These are phyloP conservation scores for Quercus suber DNA, from an alignment of 306 rosid species.

Conservation along the genomic window DNA sequence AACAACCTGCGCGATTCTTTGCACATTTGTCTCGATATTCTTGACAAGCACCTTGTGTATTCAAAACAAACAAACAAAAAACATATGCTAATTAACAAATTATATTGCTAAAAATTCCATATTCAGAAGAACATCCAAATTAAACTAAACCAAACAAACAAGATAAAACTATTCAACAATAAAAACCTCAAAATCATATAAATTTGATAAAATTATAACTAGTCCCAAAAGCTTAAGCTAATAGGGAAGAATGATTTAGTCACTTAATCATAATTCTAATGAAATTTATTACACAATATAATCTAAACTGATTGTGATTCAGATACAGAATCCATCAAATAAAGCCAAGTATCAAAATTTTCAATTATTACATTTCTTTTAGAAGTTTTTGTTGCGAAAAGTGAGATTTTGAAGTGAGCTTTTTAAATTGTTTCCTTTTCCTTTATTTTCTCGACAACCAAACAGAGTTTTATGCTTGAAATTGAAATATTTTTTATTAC, in stretches of 20 bases:
- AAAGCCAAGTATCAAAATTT: background rate
- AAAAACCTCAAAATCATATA: background rate
- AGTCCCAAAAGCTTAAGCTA: too few species aligned
- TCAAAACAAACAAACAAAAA: background rate
- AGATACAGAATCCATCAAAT: background rate
- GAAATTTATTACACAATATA: background rate
- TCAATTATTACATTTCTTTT: background rate
- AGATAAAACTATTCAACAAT: background rate
- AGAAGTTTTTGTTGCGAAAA: background rate
- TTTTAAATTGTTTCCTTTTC: background rate
- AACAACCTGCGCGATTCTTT: constrained; percentile 64
- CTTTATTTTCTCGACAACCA: background rate
- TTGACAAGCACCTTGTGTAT: constrained; percentile 60
- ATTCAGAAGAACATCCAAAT: background rate
- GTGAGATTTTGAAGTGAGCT: too few species aligned
- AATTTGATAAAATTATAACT: background rate
- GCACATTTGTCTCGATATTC: constrained; percentile 54
- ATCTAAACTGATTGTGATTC: background rate
- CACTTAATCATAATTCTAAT: too few species aligned
- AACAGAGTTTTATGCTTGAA: background rate
- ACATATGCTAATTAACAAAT: background rate
- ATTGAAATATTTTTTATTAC: constrained; percentile 19
- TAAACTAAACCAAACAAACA: background rate
- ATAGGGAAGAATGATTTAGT: too few species aligned
- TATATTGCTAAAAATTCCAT: background rate